A percentile compares a stretch with the other conserved stretches of the same genome.
These are phyloP conservation scores for Pseudozyma pruni DNA, from an alignment of 1,284 basidiomycete genomes.

Conservation along the genomic window DNA sequence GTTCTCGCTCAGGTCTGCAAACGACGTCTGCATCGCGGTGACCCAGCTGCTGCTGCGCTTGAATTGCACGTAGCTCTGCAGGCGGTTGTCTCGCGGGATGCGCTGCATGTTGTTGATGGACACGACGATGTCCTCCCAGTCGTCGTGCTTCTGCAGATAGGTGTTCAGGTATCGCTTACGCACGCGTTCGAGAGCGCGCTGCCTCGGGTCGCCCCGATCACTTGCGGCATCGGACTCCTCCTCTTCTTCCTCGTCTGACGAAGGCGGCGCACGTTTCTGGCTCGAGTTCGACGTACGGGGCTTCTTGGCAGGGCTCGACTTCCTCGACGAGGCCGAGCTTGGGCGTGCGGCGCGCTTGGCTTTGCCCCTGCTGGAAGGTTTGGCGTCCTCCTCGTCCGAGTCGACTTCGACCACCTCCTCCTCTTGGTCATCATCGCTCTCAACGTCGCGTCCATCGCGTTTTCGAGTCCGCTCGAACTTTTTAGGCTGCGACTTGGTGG, in stretches of 20 bases:
- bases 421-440: slow-evolving; percentile 14
- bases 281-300: slow-evolving; percentile 7
- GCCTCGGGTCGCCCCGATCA: background rate
- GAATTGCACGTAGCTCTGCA: slow-evolving; percentile 41
- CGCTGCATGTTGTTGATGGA: slow-evolving; percentile 42
- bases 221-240: slow-evolving; percentile 5
- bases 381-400: slow-evolving; percentile 7
- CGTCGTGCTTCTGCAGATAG: slow-evolving; percentile 20
- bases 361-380: slow-evolving; percentile 2
- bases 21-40: slow-evolving; percentile 12
- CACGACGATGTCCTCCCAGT: slow-evolving; percentile 34
- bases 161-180: slow-evolving; percentile 13
- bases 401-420: slow-evolving; percentile 22
- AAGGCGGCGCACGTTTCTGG: slow-evolving; percentile 9
- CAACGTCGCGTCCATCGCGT: slow-evolving; percentile 10
- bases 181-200: slow-evolving; percentile 18
- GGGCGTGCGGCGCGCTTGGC: slow-evolving; percentile 7
- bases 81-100: slow-evolving; percentile 15
- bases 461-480: slow-evolving; percentile 31
- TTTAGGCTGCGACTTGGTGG: slow-evolving; percentile 42
- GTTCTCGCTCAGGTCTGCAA: background rate
- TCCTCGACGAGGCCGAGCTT: slow-evolving; percentile 5
- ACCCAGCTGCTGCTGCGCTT: slow-evolving; percentile 1
- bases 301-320: slow-evolving; percentile 9
- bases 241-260: slow-evolving; percentile 7